Conservation (phyloP, 2,329 filamentous ascomycete genomes). For the Gyromitra esculenta region DNA sequence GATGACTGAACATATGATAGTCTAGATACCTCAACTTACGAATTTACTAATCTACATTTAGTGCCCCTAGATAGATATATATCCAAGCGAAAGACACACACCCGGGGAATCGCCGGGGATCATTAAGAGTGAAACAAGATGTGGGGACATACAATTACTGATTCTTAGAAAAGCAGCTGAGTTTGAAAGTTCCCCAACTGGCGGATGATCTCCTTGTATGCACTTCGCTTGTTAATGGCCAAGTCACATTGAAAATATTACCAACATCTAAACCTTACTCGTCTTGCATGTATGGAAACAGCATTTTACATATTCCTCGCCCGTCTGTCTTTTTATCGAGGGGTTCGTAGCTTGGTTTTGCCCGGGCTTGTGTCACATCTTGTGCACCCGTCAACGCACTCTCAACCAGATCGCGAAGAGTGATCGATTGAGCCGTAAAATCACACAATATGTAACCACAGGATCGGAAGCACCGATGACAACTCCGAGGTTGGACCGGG, state of each 20-base stretch:
- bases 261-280: conserved; percentile 2
- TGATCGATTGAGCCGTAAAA: conserved; percentile 39
- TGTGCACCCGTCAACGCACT: conserved; percentile 10
- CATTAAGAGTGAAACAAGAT: conserved; percentile 24
- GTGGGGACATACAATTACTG: conserved; percentile 27
- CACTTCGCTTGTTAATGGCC: conserved; percentile 29
- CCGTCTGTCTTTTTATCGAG: conserved; percentile 33
- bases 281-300: conserved; percentile 13
- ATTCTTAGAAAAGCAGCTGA: conserved; percentile 8
- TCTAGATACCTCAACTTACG: conserved; percentile 21
- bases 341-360: conserved; percentile 26
- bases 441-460: conserved; percentile 42
- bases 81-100: conserved; percentile 41
- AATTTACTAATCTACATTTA: conserved; percentile 12
- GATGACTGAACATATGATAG: conserved; percentile 44
- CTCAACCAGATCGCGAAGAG: conserved; percentile 20
- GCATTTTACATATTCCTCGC: conserved; percentile 14
- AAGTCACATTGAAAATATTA: conserved; percentile 39
- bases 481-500: conserved; percentile 12
- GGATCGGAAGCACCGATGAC: conserved; percentile 30
- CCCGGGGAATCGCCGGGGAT: conserved; percentile 22
- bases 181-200: conserved; percentile 11
- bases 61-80: conserved; percentile 35
- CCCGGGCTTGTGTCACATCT: conserved; percentile 22
- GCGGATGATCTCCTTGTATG: conserved; percentile 28